Conservation (phyloP, 2,329 filamentous ascomycete genomes). For the Fusarium pseudoanthophilum region DNA sequence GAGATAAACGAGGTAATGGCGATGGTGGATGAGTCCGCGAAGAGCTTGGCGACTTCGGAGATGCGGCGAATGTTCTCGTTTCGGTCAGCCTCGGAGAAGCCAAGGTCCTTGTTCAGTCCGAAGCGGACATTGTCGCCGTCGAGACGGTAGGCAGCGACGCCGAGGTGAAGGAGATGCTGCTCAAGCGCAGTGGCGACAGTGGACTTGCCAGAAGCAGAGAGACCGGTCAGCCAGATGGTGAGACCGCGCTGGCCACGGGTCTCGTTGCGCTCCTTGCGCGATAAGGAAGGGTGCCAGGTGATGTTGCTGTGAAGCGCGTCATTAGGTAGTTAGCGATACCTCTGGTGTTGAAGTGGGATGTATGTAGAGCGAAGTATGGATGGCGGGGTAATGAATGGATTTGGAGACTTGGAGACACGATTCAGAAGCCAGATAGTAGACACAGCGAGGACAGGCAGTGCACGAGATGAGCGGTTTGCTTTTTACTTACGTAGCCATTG, state of each 20-base stretch:
- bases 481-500: conserved; percentile 51
- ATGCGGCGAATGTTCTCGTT: conserved; percentile 99
- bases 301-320: conserved; percentile 73
- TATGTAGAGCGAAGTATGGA: not conserved
- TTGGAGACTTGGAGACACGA: conserved; percentile 9
- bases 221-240: conserved; percentile 97
- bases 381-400: conserved; percentile 33
- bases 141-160: conserved; percentile 86
- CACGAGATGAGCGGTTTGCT: not conserved
- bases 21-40: conserved; percentile 88
- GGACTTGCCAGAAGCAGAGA: conserved; percentile 96
- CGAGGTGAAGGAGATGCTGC: conserved; percentile 91
- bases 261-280: conserved; percentile 78
- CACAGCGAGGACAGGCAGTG: not conserved
- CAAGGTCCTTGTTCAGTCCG: conserved; percentile 96
- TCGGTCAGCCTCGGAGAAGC: conserved; percentile 91
- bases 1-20: conserved; percentile 98
- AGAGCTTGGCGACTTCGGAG: conserved; percentile 95
- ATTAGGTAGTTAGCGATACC: conserved; percentile 10
- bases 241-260: conserved; percentile 86
- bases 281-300: conserved; percentile 87
- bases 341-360: conserved; percentile 22
- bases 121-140: conserved; percentile 99
- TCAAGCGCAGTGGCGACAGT: conserved; percentile 97
- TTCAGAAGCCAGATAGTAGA: conserved; percentile 1